Conservation (phyloP, 805 yeast species). For the Dipodascus albidus region DNA sequence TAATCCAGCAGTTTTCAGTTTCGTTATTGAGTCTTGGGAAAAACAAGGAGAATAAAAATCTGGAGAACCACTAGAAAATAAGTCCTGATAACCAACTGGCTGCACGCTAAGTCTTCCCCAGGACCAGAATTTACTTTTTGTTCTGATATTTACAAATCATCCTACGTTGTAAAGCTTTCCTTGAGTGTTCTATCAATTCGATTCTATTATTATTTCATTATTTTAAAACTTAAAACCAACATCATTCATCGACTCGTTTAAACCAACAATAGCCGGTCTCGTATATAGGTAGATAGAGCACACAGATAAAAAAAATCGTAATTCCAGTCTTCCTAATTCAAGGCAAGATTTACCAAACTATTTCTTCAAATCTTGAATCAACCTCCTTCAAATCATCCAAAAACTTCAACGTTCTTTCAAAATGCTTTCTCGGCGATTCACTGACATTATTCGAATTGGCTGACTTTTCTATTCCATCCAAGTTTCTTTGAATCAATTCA, state of each 20-base stretch:
- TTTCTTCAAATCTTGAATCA: slow-evolving; percentile 57
- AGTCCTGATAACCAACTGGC: neutral
- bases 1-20: neutral
- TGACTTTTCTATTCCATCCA: slow-evolving; percentile 8
- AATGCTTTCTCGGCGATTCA: slow-evolving; percentile 39
- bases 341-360: slow-evolving; percentile 26
- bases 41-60: neutral
- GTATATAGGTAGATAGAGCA: too few relatives aligned
- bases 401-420: slow-evolving; percentile 61
- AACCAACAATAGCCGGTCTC: too few relatives aligned
- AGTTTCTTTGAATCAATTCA: slow-evolving; percentile 47
- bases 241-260: too few relatives aligned
- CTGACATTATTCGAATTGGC: slow-evolving; percentile 20
- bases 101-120: neutral
- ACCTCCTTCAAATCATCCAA: slow-evolving; percentile 55
- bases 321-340: too few relatives aligned
- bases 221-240: neutral
- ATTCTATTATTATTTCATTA: neutral
- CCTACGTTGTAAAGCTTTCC: too few relatives aligned
- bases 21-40: neutral
- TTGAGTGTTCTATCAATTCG: too few relatives aligned
- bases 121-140: neutral
- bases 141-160: neutral
- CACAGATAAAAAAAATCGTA: too few relatives aligned
- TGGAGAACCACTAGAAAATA: neutral